A percentile compares a stretch with the other conserved stretches of the same genome.
These are phyloP conservation scores for Halteria grandinella DNA, from an alignment of 73 alveolate species.

Conservation along the genomic window DNA sequence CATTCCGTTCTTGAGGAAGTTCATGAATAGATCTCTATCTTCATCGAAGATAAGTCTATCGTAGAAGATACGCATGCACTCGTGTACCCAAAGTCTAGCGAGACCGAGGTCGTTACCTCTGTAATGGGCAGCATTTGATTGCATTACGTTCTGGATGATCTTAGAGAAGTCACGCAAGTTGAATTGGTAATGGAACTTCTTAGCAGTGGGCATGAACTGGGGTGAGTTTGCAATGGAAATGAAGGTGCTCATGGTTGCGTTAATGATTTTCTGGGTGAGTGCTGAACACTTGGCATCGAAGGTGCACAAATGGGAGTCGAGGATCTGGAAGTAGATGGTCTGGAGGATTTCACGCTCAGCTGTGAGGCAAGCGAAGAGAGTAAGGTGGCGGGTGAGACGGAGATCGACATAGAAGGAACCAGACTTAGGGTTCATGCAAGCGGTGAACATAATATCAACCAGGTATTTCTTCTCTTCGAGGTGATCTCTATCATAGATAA, in stretches of 20 bases:
- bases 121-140: constrained; percentile 91
- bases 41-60: constrained; percentile 96
- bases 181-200: constrained; percentile 99
- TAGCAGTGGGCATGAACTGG: constrained; percentile 98
- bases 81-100: constrained; percentile 98
- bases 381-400: constrained; percentile 98
- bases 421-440: constrained; percentile 98
- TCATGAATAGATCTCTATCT: constrained; percentile 87
- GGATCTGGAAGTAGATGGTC: constrained; percentile 81
- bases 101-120: constrained; percentile 93
- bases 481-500: constrained; percentile 96
- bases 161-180: constrained; percentile 97
- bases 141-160: constrained; percentile 92
- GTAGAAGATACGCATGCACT: constrained; percentile 95
- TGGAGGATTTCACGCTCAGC: constrained; percentile 88
- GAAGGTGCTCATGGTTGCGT: constrained; percentile 90
- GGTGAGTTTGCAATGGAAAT: constrained; percentile 86
- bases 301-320: constrained; percentile 90
- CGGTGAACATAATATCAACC: constrained; percentile 94
- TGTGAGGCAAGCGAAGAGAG: constrained; percentile 90
- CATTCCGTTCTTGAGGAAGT: constrained; percentile 46
- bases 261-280: constrained; percentile 88
- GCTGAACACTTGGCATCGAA: constrained; percentile 87
- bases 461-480: constrained; percentile 96
- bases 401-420: constrained; percentile 99